phyloP scores from a whole-genome alignment of 495 filamentous ascomycete genomes.

The Aspergillus hancockii region DNA sequence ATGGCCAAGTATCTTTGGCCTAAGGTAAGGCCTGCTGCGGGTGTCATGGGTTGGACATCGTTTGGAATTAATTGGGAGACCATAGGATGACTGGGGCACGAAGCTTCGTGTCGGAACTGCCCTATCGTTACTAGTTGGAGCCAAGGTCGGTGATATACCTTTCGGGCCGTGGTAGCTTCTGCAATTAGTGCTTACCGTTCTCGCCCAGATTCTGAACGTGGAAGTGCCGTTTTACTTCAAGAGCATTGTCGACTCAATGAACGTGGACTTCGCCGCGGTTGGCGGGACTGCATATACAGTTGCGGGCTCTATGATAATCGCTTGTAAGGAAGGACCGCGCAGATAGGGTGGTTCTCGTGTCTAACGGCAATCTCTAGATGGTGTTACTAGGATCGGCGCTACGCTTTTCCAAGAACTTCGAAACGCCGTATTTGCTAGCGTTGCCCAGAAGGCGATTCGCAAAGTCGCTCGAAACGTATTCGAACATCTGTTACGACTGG shows the following conservation, averaged over 20 bases:
- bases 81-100: slow-evolving; percentile 71
- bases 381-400: slow-evolving; percentile 81
- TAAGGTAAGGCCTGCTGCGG: slow-evolving; percentile 52
- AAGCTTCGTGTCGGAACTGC: slow-evolving; percentile 82
- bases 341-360: neutral
- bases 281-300: slow-evolving; percentile 86
- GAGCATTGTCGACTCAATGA: slow-evolving; percentile 94
- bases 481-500: slow-evolving; percentile 81
- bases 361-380: slow-evolving; percentile 56
- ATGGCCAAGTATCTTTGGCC: slow-evolving; percentile 98
- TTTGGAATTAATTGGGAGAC: slow-evolving; percentile 18
- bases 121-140: slow-evolving; percentile 78
- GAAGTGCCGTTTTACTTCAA: slow-evolving; percentile 99
- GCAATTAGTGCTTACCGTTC: slow-evolving; percentile 20
- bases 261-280: slow-evolving; percentile 80
- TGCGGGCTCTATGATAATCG: slow-evolving; percentile 88
- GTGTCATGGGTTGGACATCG: neutral
- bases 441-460: slow-evolving; percentile 94
- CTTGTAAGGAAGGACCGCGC: slow-evolving; percentile 51
- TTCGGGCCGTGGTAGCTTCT: neutral
- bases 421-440: slow-evolving; percentile 95
- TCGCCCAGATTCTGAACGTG: slow-evolving; percentile 77
- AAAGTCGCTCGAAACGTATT: slow-evolving; percentile 90
- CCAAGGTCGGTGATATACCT: slow-evolving; percentile 58
- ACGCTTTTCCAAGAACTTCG: slow-evolving; percentile 87